A percentile compares a stretch with the other conserved stretches of the same genome.
phyloP scores from a whole-genome alignment of 805 yeast genomes.

The Brettanomyces bruxellensis region DNA sequence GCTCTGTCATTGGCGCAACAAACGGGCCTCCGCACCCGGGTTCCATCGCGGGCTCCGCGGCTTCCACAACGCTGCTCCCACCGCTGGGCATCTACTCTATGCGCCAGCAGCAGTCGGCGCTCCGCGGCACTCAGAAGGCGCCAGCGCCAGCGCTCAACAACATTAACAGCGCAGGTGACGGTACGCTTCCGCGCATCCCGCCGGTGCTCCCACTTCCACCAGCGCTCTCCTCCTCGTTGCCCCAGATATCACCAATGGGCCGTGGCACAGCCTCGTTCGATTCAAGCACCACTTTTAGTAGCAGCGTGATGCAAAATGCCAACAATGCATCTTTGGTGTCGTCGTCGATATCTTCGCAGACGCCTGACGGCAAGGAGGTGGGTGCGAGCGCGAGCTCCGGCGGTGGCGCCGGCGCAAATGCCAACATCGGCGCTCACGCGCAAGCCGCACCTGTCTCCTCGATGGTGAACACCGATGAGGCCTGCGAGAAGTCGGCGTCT shows the following conservation, averaged over 20 bases:
- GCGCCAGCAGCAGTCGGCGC: constrained; percentile 2
- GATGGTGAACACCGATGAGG: no score
- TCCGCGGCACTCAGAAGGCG: not conserved
- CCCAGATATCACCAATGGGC: not conserved
- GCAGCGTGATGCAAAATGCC: not conserved
- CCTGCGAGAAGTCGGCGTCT: no score
- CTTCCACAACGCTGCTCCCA: not conserved
- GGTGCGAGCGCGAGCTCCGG: not conserved
- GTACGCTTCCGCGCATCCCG: not conserved
- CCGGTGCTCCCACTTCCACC: not conserved
- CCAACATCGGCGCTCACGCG: not conserved
- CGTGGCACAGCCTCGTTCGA: not conserved
- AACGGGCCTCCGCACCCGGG: not conserved
- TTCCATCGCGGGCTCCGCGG: not conserved
- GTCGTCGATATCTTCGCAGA: not conserved
- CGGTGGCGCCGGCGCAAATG: not conserved
- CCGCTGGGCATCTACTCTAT: not conserved
- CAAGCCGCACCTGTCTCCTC: not conserved
- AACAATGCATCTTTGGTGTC: not conserved
- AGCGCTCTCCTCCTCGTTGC: not conserved
- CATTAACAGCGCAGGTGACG: not conserved
- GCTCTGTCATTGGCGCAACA: not conserved
- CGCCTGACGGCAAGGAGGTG: not conserved
- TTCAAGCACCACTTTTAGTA: no score
- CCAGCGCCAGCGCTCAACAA: not conserved